These are phyloP conservation scores for Bacterosira constricta DNA, from an alignment of 108 stramenopile genomes.

Conservation along the genomic window DNA sequence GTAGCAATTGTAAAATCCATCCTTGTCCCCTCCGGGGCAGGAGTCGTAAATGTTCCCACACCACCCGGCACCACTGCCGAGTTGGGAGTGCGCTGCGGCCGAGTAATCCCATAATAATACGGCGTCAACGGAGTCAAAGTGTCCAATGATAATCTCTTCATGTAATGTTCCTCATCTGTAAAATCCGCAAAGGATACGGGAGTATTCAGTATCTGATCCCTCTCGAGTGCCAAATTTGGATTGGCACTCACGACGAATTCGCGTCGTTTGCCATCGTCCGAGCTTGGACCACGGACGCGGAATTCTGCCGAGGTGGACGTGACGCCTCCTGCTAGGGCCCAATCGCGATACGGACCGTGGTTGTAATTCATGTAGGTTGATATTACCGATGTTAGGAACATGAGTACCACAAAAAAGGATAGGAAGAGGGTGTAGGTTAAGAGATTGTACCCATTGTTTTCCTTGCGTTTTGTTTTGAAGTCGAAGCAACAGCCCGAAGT, in stretches of 20 bases:
- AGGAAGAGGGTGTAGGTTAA: conserved; percentile 34
- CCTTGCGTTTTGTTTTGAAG: conserved; percentile 19
- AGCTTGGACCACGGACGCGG: conserved; percentile 43
- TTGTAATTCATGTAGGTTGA: conserved; percentile 42
- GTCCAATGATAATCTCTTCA: conserved; percentile 16
- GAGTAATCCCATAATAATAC: conserved; percentile 43
- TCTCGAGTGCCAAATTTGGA: conserved; percentile 31
- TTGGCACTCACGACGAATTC: conserved; percentile 29
- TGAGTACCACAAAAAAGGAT: conserved; percentile 28
- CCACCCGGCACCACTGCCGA: conserved; percentile 36
- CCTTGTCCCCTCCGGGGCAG: conserved; percentile 39
- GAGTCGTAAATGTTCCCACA: conserved; percentile 41
- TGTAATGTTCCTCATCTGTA: conserved; percentile 16
- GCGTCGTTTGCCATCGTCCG: conserved; percentile 24
- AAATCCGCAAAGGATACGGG: conserved; percentile 38
- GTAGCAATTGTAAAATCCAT: conserved; percentile 59
- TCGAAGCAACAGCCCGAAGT: background rate
- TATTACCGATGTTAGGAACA: conserved; percentile 42
- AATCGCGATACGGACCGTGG: conserved; percentile 27
- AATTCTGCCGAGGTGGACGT: conserved; percentile 53
- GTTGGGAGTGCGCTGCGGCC: conserved; percentile 37
- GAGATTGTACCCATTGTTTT: conserved; percentile 33
- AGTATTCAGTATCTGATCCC: conserved; percentile 29
- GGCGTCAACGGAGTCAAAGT: conserved; percentile 21
- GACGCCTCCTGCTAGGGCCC: conserved; percentile 54